These are phyloP conservation scores for Candida michaelii DNA, from an alignment of 805 yeast genomes.

Conservation along the genomic window DNA sequence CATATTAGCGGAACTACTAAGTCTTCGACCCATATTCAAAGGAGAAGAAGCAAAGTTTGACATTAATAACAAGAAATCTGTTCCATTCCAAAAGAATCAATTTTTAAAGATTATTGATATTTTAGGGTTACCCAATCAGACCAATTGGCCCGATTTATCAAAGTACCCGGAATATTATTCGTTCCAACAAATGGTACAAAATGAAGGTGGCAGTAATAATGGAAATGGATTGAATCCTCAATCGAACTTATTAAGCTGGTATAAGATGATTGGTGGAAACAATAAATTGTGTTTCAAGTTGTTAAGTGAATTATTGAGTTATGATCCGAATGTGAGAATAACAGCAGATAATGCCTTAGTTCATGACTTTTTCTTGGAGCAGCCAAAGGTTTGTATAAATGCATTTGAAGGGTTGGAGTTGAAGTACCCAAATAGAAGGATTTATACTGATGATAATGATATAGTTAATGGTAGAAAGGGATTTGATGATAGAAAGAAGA, in stretches of 20 bases:
- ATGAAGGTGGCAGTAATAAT: not conserved
- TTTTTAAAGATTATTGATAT: slow-evolving; percentile 87
- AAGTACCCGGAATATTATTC: slow-evolving; percentile 78
- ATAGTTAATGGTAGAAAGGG: slow-evolving; percentile 35
- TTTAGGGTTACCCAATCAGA: slow-evolving; percentile 81
- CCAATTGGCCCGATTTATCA: slow-evolving; percentile 76
- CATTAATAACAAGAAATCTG: slow-evolving; percentile 70
- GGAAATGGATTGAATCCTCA: slow-evolving; percentile 48
- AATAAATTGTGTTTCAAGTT: slow-evolving; percentile 68
- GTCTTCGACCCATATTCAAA: slow-evolving; percentile 89
- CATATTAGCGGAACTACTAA: slow-evolving; percentile 85
- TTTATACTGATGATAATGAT: slow-evolving; percentile 84
- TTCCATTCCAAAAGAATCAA: slow-evolving; percentile 93
- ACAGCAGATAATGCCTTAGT: slow-evolving; percentile 75
- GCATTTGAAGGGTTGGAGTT: slow-evolving; percentile 76
- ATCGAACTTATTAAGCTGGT: slow-evolving; percentile 79
- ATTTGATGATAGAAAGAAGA: slow-evolving; percentile 28
- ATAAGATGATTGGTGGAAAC: slow-evolving; percentile 74
- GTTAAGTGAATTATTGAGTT: slow-evolving; percentile 63
- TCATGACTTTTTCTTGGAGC: slow-evolving; percentile 77
- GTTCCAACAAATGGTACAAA: slow-evolving; percentile 43
- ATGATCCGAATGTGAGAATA: slow-evolving; percentile 78
- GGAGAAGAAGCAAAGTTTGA: slow-evolving; percentile 98
- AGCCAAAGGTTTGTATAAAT: slow-evolving; percentile 65
- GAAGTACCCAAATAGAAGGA: slow-evolving; percentile 83